Evolutionary conservation across 441 rosid genomes (phyloP), one percentile per base, ranked within the genome.

Genomic region (Erysimum cheiri): DNA sequence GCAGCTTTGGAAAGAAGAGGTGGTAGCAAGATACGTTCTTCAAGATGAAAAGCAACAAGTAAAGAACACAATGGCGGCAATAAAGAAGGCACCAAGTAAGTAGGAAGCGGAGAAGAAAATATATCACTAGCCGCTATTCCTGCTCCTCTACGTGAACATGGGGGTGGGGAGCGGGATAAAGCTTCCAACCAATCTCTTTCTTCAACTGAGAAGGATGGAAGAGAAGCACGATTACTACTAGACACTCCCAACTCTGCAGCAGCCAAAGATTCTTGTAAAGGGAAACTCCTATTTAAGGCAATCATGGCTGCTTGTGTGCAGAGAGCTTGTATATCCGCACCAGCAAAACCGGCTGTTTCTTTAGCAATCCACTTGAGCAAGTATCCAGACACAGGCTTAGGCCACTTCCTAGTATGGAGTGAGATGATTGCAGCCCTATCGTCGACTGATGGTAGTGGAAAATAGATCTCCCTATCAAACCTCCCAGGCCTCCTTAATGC

Each of bases 401-500:
- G 99, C 99, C 99, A 95, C 73, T 79, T 88, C 77, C 72, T 74
- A 43, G 99, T 95, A 75, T 95, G 98, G 76, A 95, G 97, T n/a
- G 91, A 81, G 64, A 95, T 91, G 74, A 95, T 95, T 70, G 90
- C 89, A 78, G 95, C 91, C 81, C 99, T 85, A 67, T 89, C 97
- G 48, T 88, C 87, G 69, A 83, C 65, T 26, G 97, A 89, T 57
- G 99, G 99, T 76, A 95, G 82, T 22, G 98, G 99, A 80, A 95
- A 95, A 73, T 92, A 89, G 58, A 92, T 85, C 76, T 92, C 99
- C 84, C 98, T 79, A 75, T 95, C 99, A 82, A 95, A 92, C 79
- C 99, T 89, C 46, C 99, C 99, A 24, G 99, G 98, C 82, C 99
- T 88, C 81, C 99, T 92, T 71, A 92, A 80, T 56, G 99, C 99